Percentiles rank a stretch among this genome's conserved stretches.
Conservation (phyloP, 306 rosid species). For the Trifolium repens region DNA sequence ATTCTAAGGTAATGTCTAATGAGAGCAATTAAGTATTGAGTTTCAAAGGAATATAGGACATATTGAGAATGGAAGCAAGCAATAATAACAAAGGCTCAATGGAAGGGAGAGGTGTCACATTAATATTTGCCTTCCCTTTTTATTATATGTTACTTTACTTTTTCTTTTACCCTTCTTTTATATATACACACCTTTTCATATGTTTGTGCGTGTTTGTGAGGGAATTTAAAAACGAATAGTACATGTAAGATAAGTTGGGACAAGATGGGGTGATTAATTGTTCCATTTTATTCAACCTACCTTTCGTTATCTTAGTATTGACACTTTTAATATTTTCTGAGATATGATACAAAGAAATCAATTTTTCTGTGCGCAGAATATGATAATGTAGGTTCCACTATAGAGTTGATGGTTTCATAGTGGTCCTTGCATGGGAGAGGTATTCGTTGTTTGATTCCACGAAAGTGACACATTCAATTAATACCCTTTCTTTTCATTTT, state of each 20-base stretch:
- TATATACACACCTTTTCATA: conserved; percentile 30
- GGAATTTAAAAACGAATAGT: conserved; percentile 43
- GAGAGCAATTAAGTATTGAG: conserved; percentile 17
- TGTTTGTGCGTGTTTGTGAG: conserved; percentile 43
- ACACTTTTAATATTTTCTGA: background rate
- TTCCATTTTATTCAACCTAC: conserved; percentile 42
- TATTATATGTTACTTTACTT: conserved; percentile 44
- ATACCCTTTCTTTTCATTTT: conserved; percentile 16
- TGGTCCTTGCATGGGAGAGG: conserved; percentile 37
- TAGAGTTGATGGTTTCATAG: conserved; percentile 31
- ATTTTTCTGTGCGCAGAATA: conserved; percentile 3
- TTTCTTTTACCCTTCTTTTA: conserved; percentile 1
- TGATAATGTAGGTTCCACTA: conserved; percentile 30
- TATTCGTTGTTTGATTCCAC: conserved; percentile 33
- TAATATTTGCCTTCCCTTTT: conserved; percentile 41
- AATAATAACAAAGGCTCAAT: conserved; percentile 44
- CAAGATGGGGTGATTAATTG: conserved; percentile 49
- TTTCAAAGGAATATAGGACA: conserved; percentile 33
- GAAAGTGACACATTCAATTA: conserved; percentile 40
- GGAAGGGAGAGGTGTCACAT: conserved; percentile 52
- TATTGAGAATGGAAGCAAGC: conserved; percentile 46
- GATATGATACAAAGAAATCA: conserved; percentile 15
- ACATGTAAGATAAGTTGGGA: conserved; percentile 47
- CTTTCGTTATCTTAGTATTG: conserved; percentile 21
- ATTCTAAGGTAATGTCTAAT: background rate